A percentile compares a stretch with the other conserved stretches of the same genome.
phyloP scores from a whole-genome alignment of 495 filamentous ascomycete species.

The Bryoglossum gracile region DNA sequence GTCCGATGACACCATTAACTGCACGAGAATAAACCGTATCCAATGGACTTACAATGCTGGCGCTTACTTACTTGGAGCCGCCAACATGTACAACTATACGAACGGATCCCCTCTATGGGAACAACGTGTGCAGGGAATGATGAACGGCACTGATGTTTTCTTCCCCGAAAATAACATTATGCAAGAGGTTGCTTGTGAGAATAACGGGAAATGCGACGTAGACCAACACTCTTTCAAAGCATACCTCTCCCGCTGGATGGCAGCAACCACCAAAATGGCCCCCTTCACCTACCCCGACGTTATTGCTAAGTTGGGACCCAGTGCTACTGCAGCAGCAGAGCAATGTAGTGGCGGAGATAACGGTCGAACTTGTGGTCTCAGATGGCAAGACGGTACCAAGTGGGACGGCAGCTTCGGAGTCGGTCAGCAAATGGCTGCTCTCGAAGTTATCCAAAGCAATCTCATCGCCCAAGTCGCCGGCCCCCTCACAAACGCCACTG shows the following conservation, averaged over 20 bases:
- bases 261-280: conserved; percentile 60
- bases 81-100: conserved; percentile 62
- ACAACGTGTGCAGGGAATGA: conserved; percentile 42
- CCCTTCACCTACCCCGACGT: conserved; percentile 55
- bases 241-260: conserved; percentile 70
- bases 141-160: conserved; percentile 49
- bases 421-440: conserved; percentile 64
- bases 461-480: conserved; percentile 37
- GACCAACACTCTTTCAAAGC: conserved; percentile 81
- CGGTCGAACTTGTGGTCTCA: conserved; percentile 60
- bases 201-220: conserved; percentile 44
- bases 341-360: conserved; percentile 57
- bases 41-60: conserved; percentile 69
- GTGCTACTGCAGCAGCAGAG: conserved; percentile 56
- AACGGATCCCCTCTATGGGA: conserved; percentile 46
- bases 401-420: conserved; percentile 55
- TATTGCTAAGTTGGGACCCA: conserved; percentile 53
- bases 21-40: conserved; percentile 40
- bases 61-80: conserved; percentile 54
- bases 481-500: conserved; percentile 56
- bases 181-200: conserved; percentile 64
- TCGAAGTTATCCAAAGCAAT: conserved; percentile 59
- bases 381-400: conserved; percentile 47
- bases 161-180: conserved; percentile 48
- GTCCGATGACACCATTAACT: conserved; percentile 40